A percentile compares a stretch with the other conserved stretches of the same genome.
Conservation (phyloP, 169 alveolate species). For the Perkinsus olseni region DNA sequence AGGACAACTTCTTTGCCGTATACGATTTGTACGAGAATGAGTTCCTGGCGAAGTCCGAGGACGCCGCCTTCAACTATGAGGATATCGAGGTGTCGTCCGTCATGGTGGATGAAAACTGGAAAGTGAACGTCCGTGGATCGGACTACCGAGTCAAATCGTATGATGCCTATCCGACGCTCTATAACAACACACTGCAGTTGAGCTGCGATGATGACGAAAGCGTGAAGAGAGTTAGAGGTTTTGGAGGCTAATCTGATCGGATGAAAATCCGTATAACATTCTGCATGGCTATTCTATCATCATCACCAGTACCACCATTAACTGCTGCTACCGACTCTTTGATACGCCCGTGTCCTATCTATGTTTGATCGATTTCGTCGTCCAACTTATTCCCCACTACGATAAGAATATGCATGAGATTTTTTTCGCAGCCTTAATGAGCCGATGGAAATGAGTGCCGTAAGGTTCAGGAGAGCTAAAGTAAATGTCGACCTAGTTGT, state of each 20-base stretch:
- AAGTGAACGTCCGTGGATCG: background rate
- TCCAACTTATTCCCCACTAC: too few species aligned
- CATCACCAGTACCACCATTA: too few species aligned
- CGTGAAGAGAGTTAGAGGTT: background rate
- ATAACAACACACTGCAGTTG: background rate
- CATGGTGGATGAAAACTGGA: background rate
- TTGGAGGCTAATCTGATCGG: background rate
- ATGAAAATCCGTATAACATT: background rate
- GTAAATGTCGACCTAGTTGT: too few species aligned
- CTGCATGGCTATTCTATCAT: background rate
- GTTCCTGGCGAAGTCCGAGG: background rate
- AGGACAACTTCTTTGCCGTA: background rate
- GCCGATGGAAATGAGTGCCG: too few species aligned
- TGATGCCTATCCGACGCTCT: background rate
- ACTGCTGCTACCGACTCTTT: too few species aligned
- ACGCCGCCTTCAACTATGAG: background rate
- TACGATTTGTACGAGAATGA: background rate
- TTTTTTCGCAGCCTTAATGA: too few species aligned
- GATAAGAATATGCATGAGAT: too few species aligned
- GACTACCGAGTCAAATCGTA: background rate
- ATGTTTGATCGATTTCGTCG: too few species aligned
- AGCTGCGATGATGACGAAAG: background rate
- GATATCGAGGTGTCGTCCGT: background rate
- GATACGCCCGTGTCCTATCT: too few species aligned
- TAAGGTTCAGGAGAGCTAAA: too few species aligned